These are phyloP conservation scores for Penicillium sp. DNA, from an alignment of 2,329 filamentous ascomycete species.

Conservation along the genomic window DNA sequence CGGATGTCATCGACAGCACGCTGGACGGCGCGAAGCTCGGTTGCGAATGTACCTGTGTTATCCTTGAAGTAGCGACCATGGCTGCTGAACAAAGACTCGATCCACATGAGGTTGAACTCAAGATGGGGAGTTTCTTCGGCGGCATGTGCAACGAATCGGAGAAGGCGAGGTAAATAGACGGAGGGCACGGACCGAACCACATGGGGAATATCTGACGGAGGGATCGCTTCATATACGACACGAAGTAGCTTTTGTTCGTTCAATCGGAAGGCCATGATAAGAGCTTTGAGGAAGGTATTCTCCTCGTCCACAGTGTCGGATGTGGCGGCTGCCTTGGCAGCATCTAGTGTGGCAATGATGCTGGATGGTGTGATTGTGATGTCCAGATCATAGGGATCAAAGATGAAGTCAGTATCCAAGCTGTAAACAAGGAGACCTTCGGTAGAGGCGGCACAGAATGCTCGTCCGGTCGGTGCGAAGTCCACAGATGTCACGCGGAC, in stretches of 20 bases:
- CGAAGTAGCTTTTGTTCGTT: constrained; percentile 81
- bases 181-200: constrained; percentile 76
- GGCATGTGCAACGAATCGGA: constrained; percentile 84
- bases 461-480: constrained; percentile 83
- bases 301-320: constrained; percentile 61
- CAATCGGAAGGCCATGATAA: constrained; percentile 96
- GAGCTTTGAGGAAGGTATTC: constrained; percentile 78
- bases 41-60: constrained; percentile 73
- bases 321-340: constrained; percentile 35
- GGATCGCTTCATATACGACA: constrained; percentile 80
- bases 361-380: constrained; percentile 88
- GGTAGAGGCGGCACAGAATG: constrained; percentile 92
- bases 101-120: constrained; percentile 92
- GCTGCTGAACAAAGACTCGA: constrained; percentile 74
- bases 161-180: constrained; percentile 80
- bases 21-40: constrained; percentile 80
- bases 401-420: constrained; percentile 77
- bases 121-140: constrained; percentile 89
- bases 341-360: constrained; percentile 70
- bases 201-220: constrained; percentile 70
- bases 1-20: constrained; percentile 77
- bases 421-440: constrained; percentile 94
- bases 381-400: constrained; percentile 95
- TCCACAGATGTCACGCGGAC: constrained; percentile 80
- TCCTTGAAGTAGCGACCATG: constrained; percentile 85